A percentile compares a stretch with the other conserved stretches of the same genome.
Evolutionary conservation across 345 rosid species (phyloP).

Genomic region (Sapria himalayana): DNA sequence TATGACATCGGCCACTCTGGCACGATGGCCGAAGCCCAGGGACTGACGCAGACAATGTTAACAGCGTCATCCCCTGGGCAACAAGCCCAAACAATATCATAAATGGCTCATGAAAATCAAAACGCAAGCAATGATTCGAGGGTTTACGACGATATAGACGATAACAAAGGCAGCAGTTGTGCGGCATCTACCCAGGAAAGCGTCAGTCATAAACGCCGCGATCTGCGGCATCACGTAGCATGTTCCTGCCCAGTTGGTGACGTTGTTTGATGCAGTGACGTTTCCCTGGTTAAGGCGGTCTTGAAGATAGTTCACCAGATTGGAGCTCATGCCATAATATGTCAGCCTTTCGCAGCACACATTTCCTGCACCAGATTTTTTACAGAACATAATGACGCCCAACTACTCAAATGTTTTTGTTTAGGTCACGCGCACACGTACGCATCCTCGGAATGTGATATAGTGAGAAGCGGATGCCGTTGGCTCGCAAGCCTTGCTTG

Average conservation of each 20-base stretch:
- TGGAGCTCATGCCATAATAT: conserved; percentile 96
- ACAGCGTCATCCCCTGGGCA: conserved; percentile 90
- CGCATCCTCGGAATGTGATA: too few relatives aligned
- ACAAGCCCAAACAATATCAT: too few relatives aligned
- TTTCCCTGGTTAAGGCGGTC: conserved; percentile 46
- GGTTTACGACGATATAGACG: conserved; percentile 57
- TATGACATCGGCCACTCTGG: conserved; percentile 25
- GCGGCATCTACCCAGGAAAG: conserved; percentile 81
- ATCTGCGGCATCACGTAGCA: conserved; percentile 71
- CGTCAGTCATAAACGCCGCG: conserved; percentile 88
- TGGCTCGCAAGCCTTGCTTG: too few relatives aligned
- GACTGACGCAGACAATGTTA: conserved; percentile 59
- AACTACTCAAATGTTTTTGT: too few relatives aligned
- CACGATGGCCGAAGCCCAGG: conserved; percentile 60
- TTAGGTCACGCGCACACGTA: too few relatives aligned
- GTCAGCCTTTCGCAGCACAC: conserved; percentile 91
- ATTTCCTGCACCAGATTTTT: conserved; percentile 55
- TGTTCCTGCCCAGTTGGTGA: conserved; percentile 86
- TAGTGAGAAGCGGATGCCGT: too few relatives aligned
- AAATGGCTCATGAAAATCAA: too few relatives aligned
- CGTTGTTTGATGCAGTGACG: conserved; percentile 61
- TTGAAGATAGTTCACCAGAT: conserved; percentile 67
- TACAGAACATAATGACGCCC: too few relatives aligned
- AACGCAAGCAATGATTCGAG: too few relatives aligned
- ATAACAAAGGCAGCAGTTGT: conserved; percentile 61